These are phyloP conservation scores for Novymonas esmeraldas DNA, from an alignment of 208 protist species.

Conservation along the genomic window DNA sequence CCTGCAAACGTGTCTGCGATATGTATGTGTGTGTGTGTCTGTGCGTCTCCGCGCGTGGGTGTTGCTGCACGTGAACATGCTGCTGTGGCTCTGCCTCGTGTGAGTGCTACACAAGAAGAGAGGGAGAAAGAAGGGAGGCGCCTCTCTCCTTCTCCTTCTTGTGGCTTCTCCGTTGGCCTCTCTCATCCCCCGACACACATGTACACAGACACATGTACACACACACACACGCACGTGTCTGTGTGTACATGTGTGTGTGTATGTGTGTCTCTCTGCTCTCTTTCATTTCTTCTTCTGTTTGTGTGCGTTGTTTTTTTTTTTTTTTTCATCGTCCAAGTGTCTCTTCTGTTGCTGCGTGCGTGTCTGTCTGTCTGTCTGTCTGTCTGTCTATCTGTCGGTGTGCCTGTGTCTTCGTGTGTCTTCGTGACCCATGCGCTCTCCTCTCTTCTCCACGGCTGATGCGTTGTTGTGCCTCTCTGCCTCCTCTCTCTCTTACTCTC, in stretches of 20 bases:
- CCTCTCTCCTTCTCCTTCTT: neutral
- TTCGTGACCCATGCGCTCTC: neutral
- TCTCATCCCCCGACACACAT: neutral
- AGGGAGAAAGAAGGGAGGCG: neutral
- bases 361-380: neutral
- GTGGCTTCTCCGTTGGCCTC: neutral
- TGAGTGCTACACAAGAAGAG: neutral
- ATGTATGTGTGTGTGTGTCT: no score
- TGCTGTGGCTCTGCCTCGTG: neutral
- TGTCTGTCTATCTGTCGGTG: neutral
- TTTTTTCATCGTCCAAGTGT: neutral
- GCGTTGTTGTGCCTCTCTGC: neutral
- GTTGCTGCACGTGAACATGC: no score
- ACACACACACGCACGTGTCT: neutral
- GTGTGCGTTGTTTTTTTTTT: neutral
- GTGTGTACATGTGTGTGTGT: neutral
- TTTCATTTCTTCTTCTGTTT: neutral
- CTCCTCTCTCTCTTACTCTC: conserved; percentile 2
- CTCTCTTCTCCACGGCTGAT: neutral
- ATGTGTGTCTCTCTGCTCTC: neutral
- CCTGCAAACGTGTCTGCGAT: no score
- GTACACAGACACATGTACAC: no score
- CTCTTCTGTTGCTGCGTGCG: neutral
- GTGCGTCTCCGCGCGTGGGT: no score
- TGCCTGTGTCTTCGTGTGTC: neutral